phyloP scores from a whole-genome alignment of 1,139 yeast species.

The Meyerozyma sp. region DNA sequence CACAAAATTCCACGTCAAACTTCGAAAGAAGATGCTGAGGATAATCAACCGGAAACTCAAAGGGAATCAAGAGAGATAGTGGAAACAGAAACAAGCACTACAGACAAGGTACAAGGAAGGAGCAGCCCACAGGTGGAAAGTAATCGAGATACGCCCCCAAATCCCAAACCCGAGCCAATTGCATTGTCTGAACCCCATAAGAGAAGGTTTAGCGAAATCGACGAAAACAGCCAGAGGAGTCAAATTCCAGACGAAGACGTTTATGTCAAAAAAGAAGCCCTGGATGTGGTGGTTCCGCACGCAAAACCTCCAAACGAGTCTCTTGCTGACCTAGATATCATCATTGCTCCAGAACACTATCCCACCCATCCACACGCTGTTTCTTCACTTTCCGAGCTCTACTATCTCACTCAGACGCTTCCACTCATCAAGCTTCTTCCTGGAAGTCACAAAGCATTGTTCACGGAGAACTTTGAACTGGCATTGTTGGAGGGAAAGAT shows the following conservation, averaged over 20 bases:
- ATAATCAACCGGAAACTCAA: no score
- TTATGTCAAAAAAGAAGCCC: slow-evolving; percentile 3
- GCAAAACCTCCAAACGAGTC: neutral
- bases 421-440: slow-evolving; percentile 80
- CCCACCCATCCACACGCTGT: slow-evolving; percentile 39
- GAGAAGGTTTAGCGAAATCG: neutral
- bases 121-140: no score
- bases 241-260: neutral
- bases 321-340: slow-evolving; percentile 26
- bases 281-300: slow-evolving; percentile 11
- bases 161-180: neutral
- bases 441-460: slow-evolving; percentile 77
- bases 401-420: slow-evolving; percentile 80
- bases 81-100: no score
- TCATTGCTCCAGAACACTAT: slow-evolving; percentile 40
- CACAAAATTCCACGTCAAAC: neutral
- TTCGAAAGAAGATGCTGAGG: neutral
- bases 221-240: neutral
- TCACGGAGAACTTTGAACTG: slow-evolving; percentile 80
- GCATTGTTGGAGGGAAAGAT: slow-evolving; percentile 90
- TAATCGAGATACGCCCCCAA: neutral
- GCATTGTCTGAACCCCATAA: neutral
- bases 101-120: no score
- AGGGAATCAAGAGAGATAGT: no score
- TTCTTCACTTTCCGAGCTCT: slow-evolving; percentile 77